Base-by-base conservation (phyloP, 2,329 filamentous ascomycete genomes). In the Coniochaeta ligniaria region DNA sequence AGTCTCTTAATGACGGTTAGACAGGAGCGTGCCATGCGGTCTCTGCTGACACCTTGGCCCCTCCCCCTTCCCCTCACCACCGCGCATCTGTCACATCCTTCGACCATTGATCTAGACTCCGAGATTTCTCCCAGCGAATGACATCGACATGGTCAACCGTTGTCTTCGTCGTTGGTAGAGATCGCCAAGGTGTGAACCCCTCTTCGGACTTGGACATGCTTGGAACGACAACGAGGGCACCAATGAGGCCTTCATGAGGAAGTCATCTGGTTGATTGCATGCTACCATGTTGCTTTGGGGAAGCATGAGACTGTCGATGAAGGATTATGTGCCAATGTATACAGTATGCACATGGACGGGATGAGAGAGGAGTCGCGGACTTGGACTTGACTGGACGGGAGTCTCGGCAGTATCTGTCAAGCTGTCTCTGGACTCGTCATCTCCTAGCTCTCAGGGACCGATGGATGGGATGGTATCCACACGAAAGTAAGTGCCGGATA, bases 191-290 rank as follows among this genome's bases (percentile, higher is more conserved):
- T 58, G 56, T 31, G 56, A 45, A 45, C 56, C 56, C 56, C 56
- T 58, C 56, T 45, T 45, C 20, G 12, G 36, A 28, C 54, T 17
- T 22, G 2, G 22, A 52, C 3, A 52, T 31, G 47, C 31, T 14
- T 52, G 47, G 47, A 52, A 31, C 14, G 36, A 47, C 20, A 24
- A 28, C 38, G 56, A 58, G 56, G 56, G 56, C 56, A 58, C 56
- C 56, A 58, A 58, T 58, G 54, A 58, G 36, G 33, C 36, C n/a
- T 45, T 26, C 35, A 45, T 43, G 36, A 24, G 35, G 36, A 45
- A 45, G 56, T 58, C 56, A 58, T 58, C 56, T 57, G 54, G 24
- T 57, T 36, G 54, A 38, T 38, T 55, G 52, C 35, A 47, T 47
- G 43, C 43, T n/a, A 47, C 43, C 20, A 14, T 31, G 47, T 28